Conservation (phyloP, 352 stramenopile genomes). For the Phytophthora crassamura region DNA sequence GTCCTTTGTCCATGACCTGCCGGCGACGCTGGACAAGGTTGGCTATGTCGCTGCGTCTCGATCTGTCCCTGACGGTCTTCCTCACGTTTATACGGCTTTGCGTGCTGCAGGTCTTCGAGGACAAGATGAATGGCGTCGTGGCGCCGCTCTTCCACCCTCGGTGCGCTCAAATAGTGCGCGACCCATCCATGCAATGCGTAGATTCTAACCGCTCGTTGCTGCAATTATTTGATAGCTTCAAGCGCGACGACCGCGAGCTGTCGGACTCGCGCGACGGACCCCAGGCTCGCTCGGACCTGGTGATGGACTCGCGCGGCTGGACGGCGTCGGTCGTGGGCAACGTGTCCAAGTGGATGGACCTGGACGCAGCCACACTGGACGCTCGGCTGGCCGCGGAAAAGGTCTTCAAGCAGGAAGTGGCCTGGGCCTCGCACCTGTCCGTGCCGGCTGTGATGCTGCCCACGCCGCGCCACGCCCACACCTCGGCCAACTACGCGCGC, state of each 20-base stretch:
- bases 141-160: slow-evolving; percentile 85
- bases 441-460: slow-evolving; percentile 95
- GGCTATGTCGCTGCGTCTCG: background rate
- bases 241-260: slow-evolving; percentile 68
- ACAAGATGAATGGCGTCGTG: slow-evolving; percentile 83
- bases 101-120: slow-evolving; percentile 59
- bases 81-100: slow-evolving; percentile 1
- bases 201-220: too few relatives aligned
- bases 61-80: background rate
- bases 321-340: slow-evolving; percentile 82
- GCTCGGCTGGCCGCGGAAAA: slow-evolving; percentile 68
- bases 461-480: slow-evolving; percentile 48
- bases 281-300: slow-evolving; percentile 77
- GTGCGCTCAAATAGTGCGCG: slow-evolving; percentile 43
- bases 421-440: slow-evolving; percentile 96
- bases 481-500: slow-evolving; percentile 86
- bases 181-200: too few relatives aligned
- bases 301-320: slow-evolving; percentile 87
- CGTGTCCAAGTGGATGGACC: slow-evolving; percentile 83
- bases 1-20: slow-evolving; percentile 73
- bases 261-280: slow-evolving; percentile 67
- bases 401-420: slow-evolving; percentile 92
- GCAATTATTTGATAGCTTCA: slow-evolving; percentile 55
- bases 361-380: slow-evolving; percentile 55
- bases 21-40: slow-evolving; percentile 69